Evolutionary conservation across 768 basidiomycete genomes (phyloP).

Genomic region (Erythrobasidium yunnanense): DNA sequence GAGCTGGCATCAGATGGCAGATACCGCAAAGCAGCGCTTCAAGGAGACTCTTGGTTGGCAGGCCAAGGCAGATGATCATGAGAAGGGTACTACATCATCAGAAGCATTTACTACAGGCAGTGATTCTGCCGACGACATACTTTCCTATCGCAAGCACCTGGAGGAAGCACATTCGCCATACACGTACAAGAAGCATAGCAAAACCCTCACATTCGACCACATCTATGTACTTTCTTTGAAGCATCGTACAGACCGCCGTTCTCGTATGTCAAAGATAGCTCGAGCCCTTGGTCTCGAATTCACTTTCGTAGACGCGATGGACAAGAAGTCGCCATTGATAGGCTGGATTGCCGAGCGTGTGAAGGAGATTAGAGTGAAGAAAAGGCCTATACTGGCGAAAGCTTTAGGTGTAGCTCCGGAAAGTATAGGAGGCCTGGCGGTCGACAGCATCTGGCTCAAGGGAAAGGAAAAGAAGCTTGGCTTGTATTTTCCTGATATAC

Average conservation of each 20-base stretch:
- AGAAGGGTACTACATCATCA: no score
- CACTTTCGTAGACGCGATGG: slow-evolving; percentile 38
- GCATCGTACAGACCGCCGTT: slow-evolving; percentile 33
- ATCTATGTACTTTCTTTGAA: slow-evolving; percentile 38
- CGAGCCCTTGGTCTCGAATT: slow-evolving; percentile 34
- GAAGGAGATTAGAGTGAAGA: slow-evolving; percentile 26
- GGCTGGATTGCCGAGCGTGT: slow-evolving; percentile 38
- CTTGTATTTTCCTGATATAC: slow-evolving; percentile 7
- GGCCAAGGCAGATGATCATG: background rate
- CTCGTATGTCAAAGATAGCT: slow-evolving; percentile 36
- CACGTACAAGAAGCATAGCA: slow-evolving; percentile 31
- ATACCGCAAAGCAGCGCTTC: background rate
- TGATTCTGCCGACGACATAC: background rate
- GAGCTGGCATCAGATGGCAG: no score
- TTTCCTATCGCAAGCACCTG: slow-evolving; percentile 13
- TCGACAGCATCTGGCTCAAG: slow-evolving; percentile 25
- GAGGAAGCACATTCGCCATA: slow-evolving; percentile 30
- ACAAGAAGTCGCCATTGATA: slow-evolving; percentile 34
- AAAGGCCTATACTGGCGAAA: slow-evolving; percentile 14
- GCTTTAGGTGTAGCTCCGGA: slow-evolving; percentile 1
- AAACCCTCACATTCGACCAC: slow-evolving; percentile 37
- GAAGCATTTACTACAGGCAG: background rate
- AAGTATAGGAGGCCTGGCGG: slow-evolving; percentile 27
- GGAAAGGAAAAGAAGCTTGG: slow-evolving; percentile 2
- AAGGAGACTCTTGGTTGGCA: slow-evolving; percentile 12